Conservation (phyloP, 2,329 filamentous ascomycete genomes). For the Sclerotinia spermophila region DNA sequence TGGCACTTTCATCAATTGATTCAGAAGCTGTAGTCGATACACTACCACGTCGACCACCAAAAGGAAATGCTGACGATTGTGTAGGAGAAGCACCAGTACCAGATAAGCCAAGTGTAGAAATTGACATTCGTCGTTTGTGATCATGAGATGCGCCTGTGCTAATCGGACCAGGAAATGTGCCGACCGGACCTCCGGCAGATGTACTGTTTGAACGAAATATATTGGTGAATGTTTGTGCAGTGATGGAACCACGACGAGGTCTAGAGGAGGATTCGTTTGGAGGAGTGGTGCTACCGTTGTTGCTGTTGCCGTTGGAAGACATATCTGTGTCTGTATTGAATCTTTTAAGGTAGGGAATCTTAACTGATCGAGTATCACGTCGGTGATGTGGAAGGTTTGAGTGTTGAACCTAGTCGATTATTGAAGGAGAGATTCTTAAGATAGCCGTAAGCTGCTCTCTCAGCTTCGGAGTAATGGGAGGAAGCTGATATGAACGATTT, state of each 20-base stretch:
- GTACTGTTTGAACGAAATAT: slow-evolving; percentile 55
- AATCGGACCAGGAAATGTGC: slow-evolving; percentile 48
- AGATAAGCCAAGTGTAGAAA: slow-evolving; percentile 70
- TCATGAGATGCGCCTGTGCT: slow-evolving; percentile 50
- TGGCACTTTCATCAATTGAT: slow-evolving; percentile 67
- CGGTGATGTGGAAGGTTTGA: background rate
- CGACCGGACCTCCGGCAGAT: slow-evolving; percentile 41
- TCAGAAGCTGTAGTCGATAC: slow-evolving; percentile 64
- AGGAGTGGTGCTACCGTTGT: slow-evolving; percentile 40
- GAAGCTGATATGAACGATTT: background rate
- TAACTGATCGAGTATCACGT: background rate
- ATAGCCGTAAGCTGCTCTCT: slow-evolving; percentile 28
- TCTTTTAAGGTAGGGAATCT: background rate
- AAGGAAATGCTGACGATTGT: slow-evolving; percentile 47
- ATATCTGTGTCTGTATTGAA: slow-evolving; percentile 36
- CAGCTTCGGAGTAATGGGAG: slow-evolving; percentile 24
- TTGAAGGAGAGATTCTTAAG: slow-evolving; percentile 25
- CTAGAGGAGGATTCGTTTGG: slow-evolving; percentile 40
- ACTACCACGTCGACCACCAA: slow-evolving; percentile 60
- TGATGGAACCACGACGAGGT: slow-evolving; percentile 46
- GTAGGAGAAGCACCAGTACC: slow-evolving; percentile 67
- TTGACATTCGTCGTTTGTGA: slow-evolving; percentile 62
- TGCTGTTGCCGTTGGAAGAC: slow-evolving; percentile 43
- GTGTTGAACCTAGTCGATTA: background rate
- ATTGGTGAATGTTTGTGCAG: slow-evolving; percentile 40